Conservation (phyloP, 2,329 filamentous ascomycete species). For the Dactylonectria macrodidyma region DNA sequence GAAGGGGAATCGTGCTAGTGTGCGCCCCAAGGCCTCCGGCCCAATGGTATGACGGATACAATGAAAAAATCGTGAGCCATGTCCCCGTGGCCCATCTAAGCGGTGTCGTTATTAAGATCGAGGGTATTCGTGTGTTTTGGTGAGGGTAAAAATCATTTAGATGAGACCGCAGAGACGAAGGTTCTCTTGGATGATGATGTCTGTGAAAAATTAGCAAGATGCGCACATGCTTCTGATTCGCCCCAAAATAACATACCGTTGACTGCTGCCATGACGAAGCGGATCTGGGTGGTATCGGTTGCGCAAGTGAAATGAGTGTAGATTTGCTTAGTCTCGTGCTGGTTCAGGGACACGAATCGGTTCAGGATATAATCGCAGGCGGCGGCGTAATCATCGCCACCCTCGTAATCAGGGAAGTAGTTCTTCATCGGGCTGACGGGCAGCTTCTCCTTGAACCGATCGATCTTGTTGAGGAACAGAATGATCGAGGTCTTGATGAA, state of each 20-base stretch:
- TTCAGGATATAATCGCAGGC: constrained; percentile 99
- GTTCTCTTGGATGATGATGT: constrained; percentile 99
- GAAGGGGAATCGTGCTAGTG: constrained; percentile 38
- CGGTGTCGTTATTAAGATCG: constrained; percentile 58
- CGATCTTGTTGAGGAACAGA: constrained; percentile 91
- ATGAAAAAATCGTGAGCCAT: constrained; percentile 57
- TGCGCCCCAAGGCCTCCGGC: constrained; percentile 40
- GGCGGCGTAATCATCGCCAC: constrained; percentile 93
- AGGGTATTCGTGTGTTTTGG: constrained; percentile 60
- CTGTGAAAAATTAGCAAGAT: constrained; percentile 68
- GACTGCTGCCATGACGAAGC: constrained; percentile 99
- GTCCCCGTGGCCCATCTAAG: constrained; percentile 55
- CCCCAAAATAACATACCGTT: constrained; percentile 78
- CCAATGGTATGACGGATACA: constrained; percentile 51
- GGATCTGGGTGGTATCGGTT: constrained; percentile 98
- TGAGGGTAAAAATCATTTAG: constrained; percentile 69
- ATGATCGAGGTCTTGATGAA: constrained; percentile 93
- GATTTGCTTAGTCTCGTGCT: constrained; percentile 99
- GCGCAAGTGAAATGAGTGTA: constrained; percentile 99
- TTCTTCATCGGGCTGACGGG: constrained; percentile 87
- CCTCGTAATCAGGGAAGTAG: constrained; percentile 93
- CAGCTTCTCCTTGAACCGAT: constrained; percentile 90
- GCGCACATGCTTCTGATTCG: neutral
- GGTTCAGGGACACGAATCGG: constrained; percentile 97
- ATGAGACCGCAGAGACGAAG: constrained; percentile 96